Conservation (phyloP, 2,329 filamentous ascomycete genomes). For the Colletotrichum shisoi region DNA sequence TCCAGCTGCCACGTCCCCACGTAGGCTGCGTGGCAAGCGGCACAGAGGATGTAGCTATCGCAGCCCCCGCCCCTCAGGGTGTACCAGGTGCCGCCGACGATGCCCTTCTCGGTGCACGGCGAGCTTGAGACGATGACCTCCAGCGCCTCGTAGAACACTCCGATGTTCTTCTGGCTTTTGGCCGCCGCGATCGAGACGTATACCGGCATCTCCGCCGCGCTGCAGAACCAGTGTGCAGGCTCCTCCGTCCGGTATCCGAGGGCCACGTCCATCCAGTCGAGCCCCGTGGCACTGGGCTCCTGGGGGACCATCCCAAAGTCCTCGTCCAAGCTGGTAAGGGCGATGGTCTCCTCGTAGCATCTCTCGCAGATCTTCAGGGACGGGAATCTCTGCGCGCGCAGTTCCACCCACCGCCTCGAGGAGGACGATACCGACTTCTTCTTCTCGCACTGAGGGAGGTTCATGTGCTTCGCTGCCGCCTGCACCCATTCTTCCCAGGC, state of each 20-base stretch:
- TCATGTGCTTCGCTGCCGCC: slow-evolving; percentile 41
- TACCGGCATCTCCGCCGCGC: slow-evolving; percentile 35
- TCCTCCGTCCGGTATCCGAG: slow-evolving; percentile 9
- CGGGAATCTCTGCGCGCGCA: slow-evolving; percentile 41
- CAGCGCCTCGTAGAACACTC: slow-evolving; percentile 44
- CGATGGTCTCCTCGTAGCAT: slow-evolving; percentile 50
- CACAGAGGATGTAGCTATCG: slow-evolving; percentile 45
- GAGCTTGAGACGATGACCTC: slow-evolving; percentile 41
- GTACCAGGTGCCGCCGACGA: slow-evolving; percentile 49
- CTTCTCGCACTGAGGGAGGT: slow-evolving; percentile 46
- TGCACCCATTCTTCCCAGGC: slow-evolving; percentile 47
- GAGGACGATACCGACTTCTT: slow-evolving; percentile 41
- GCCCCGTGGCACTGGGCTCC: not conserved
- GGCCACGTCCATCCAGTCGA: slow-evolving; percentile 25
- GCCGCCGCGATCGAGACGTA: slow-evolving; percentile 44
- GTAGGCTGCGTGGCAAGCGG: slow-evolving; percentile 48
- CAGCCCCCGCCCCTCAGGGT: slow-evolving; percentile 43
- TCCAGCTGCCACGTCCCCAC: slow-evolving; percentile 43
- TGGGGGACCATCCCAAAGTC: slow-evolving; percentile 40
- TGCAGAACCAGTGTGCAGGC: slow-evolving; percentile 5
- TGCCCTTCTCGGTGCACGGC: slow-evolving; percentile 45
- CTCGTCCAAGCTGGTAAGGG: slow-evolving; percentile 43
- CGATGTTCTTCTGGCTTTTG: slow-evolving; percentile 42
- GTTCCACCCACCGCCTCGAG: slow-evolving; percentile 44
- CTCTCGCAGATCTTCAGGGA: slow-evolving; percentile 47